Evolutionary conservation across 768 basidiomycete species (phyloP).

Genomic region (Boletellus emodensis): DNA sequence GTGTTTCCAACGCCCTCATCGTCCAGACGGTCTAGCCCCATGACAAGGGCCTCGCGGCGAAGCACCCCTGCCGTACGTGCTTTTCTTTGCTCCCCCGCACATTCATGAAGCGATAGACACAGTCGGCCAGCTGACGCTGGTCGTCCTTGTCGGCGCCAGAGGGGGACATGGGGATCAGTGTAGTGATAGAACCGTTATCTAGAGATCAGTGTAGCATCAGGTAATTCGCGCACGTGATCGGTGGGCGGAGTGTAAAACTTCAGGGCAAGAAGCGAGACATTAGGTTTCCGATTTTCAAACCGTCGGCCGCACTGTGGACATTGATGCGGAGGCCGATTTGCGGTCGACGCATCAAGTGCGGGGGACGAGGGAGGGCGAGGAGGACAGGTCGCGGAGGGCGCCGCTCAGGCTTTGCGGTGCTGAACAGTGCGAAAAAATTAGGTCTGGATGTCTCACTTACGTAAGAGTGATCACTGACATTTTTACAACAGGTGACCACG

Average conservation of each 20-base stretch:
- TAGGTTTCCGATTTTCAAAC: conserved; percentile 33
- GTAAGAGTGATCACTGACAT: conserved; percentile 9
- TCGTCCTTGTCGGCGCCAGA: not conserved
- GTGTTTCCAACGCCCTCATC: conserved; percentile 28
- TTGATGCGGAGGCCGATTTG: conserved; percentile 18
- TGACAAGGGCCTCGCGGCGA: conserved; percentile 29
- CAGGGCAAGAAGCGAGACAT: conserved; percentile 28
- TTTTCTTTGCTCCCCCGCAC: conserved; percentile 17
- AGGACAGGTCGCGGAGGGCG: not conserved
- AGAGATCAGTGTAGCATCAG: not conserved
- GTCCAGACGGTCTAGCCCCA: conserved; percentile 33
- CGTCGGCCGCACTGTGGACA: conserved; percentile 1
- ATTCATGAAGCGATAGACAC: conserved; percentile 22
- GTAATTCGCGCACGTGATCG: conserved; percentile 6
- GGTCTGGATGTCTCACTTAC: conserved; percentile 8
- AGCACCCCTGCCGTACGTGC: conserved; percentile 22
- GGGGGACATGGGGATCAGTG: not conserved
- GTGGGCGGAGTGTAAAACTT: conserved; percentile 19
- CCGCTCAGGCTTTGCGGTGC: too few relatives aligned
- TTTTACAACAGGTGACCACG: not conserved
- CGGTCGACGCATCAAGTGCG: conserved; percentile 21
- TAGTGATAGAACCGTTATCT: not conserved
- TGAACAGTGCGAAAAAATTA: too few relatives aligned
- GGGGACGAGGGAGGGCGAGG: conserved; percentile 4
- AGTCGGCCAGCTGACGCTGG: conserved; percentile 12